A percentile compares a stretch with the other conserved stretches of the same genome.
Conservation (phyloP, 108 stramenopile genomes). For the Pseudonitzschia pungens region DNA sequence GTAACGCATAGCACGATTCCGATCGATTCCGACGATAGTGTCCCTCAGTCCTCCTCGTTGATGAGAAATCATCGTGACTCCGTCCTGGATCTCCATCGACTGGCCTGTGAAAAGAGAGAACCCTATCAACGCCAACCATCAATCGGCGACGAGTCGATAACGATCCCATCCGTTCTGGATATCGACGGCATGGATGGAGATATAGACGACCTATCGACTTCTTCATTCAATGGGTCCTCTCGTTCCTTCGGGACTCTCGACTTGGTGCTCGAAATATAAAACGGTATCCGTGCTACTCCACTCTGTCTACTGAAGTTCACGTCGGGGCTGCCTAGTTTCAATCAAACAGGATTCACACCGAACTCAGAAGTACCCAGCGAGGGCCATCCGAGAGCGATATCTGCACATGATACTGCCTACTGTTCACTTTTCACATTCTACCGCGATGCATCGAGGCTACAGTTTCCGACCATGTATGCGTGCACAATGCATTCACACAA, state of each 20-base stretch:
- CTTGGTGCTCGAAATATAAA: conserved; percentile 1
- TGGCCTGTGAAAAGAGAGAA: background rate
- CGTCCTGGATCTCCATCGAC: background rate
- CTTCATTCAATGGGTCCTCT: background rate
- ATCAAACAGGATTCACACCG: no score
- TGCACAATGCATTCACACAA: no score
- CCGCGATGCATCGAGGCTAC: no score
- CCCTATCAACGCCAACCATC: background rate
- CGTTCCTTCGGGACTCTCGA: background rate
- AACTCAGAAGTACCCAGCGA: no score
- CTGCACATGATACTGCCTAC: no score
- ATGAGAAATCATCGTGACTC: background rate
- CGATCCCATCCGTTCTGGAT: background rate
- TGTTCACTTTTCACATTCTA: no score
- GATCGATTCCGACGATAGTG: background rate
- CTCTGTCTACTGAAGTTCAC: background rate
- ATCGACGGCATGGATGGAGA: background rate
- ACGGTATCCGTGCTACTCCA: background rate
- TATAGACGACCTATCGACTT: background rate
- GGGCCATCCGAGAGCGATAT: no score
- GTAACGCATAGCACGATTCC: background rate
- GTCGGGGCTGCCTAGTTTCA: no score
- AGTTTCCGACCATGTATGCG: no score
- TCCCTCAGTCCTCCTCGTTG: background rate
- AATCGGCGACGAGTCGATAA: background rate